Evolutionary conservation across 2,329 filamentous ascomycete genomes (phyloP).

Genomic region (Colletotrichum sp.): DNA sequence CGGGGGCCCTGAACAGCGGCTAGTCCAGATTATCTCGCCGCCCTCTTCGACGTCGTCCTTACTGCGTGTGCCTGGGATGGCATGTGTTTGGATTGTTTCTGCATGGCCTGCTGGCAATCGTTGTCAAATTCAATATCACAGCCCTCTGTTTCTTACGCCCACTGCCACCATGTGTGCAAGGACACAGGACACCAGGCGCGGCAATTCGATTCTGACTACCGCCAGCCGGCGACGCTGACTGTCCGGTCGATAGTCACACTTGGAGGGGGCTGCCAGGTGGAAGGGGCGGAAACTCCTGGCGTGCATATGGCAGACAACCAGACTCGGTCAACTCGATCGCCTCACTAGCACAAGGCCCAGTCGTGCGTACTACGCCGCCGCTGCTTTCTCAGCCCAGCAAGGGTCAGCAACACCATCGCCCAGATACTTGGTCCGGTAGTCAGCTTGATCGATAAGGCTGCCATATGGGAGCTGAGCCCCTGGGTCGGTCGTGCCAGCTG

Average conservation of each 20-base stretch:
- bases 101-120: neutral
- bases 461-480: neutral
- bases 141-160: neutral
- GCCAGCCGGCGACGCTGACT: neutral
- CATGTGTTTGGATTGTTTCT: neutral
- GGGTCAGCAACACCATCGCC: conserved; percentile 1
- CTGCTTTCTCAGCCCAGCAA: conserved; percentile 8
- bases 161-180: neutral
- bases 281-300: neutral
- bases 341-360: neutral
- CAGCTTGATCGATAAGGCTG: neutral
- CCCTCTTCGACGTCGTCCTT: neutral
- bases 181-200: neutral
- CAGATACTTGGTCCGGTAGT: neutral
- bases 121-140: neutral
- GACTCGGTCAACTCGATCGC: conserved; percentile 6
- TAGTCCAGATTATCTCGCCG: neutral
- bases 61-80: neutral
- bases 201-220: neutral
- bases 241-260: neutral
- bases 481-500: neutral
- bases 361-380: neutral
- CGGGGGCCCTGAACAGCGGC: neutral
- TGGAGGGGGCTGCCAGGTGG: neutral
- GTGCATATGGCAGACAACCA: conserved; percentile 4